A percentile compares a stretch with the other conserved stretches of the same genome.
These are phyloP conservation scores for Litsea cubeba DNA, from an alignment of 164 flowering plant genomes.

Conservation along the genomic window DNA sequence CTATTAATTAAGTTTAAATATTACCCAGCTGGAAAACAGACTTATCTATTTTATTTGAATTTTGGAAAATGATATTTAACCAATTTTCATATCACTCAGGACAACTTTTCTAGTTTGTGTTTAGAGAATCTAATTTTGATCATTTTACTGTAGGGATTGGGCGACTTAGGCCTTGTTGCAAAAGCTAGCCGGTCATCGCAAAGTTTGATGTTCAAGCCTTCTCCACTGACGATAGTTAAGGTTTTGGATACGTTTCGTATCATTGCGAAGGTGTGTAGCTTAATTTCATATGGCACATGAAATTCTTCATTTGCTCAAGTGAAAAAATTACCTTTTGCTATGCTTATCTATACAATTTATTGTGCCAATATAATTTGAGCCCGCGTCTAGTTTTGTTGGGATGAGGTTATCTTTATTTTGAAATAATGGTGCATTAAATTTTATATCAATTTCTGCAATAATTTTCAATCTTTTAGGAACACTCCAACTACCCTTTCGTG, in stretches of 20 bases:
- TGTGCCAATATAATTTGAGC: neutral
- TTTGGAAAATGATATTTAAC: no score
- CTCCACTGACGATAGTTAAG: slow-evolving; percentile 65
- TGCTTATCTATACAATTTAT: neutral
- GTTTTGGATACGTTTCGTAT: slow-evolving; percentile 78
- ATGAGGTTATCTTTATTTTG: neutral
- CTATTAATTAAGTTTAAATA: no score
- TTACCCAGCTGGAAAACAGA: no score
- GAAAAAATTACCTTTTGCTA: no score
- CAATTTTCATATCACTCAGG: neutral
- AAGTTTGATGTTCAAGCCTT: slow-evolving; percentile 68
- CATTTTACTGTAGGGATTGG: slow-evolving; percentile 45
- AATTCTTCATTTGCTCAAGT: no score
- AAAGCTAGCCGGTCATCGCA: slow-evolving; percentile 88
- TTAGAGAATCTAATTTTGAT: neutral
- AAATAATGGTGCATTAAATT: neutral
- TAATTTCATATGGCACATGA: no score
- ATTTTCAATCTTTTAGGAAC: neutral
- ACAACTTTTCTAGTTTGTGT: neutral
- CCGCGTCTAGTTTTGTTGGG: neutral
- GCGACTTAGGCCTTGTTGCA: slow-evolving; percentile 96
- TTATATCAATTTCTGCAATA: neutral
- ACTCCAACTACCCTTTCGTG: no score
- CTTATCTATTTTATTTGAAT: no score
- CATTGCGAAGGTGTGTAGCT: slow-evolving; percentile 72